Evolutionary conservation across 257 asterid species (phyloP).

Genomic region (Solanum bukasovii): DNA sequence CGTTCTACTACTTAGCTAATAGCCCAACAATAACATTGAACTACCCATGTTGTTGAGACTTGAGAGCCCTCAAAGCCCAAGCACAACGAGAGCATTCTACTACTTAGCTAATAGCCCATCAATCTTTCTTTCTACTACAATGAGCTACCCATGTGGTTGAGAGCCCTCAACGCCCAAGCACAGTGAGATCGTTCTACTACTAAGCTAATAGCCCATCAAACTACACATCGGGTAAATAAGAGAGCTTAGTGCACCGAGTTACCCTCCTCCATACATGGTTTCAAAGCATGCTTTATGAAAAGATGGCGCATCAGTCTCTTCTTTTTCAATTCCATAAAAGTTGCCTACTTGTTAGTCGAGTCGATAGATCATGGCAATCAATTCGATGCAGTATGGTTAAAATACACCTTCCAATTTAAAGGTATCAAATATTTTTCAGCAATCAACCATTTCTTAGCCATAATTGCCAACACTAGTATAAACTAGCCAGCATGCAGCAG

Average conservation of each 20-base stretch:
- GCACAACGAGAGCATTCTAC: not conserved
- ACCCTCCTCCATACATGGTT: not conserved
- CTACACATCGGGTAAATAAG: not conserved
- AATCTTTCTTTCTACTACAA: not conserved
- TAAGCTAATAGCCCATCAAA: not conserved
- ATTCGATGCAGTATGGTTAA: not conserved
- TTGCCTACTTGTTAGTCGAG: not conserved
- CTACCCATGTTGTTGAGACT: not conserved
- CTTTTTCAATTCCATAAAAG: not conserved
- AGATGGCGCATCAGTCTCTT: not conserved
- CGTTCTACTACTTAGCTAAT: too few relatives aligned
- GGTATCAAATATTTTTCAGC: not conserved
- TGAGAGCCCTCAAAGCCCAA: not conserved
- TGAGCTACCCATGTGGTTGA: not conserved
- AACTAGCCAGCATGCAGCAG: not conserved
- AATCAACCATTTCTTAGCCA: not conserved
- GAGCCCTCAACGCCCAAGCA: not conserved
- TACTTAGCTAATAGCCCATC: not conserved
- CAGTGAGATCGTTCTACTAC: not conserved
- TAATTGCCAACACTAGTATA: not conserved
- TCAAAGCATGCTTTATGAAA: not conserved
- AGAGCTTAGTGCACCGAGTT: not conserved
- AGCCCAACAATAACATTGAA: not conserved
- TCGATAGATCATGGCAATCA: not conserved
- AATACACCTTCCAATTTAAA: not conserved